Percentiles rank a stretch among this genome's conserved stretches.
Evolutionary conservation across 2,329 filamentous ascomycete genomes (phyloP).

Genomic region (Cladosporium sp.): DNA sequence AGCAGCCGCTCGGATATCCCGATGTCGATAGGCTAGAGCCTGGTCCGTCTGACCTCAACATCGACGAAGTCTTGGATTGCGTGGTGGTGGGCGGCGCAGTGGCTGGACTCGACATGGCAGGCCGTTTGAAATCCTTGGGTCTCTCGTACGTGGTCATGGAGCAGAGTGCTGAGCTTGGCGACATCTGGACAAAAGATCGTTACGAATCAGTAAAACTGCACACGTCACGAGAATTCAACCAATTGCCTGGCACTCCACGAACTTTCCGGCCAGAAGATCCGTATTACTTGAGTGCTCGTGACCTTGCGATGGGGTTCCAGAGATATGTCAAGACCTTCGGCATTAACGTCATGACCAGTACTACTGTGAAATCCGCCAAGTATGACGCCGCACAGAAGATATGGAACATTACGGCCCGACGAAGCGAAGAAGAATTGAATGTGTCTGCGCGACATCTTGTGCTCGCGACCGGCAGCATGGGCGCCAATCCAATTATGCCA

Average conservation of each 20-base stretch:
- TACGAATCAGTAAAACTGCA: conserved; percentile 42
- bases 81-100: conserved; percentile 40
- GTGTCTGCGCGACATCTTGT: conserved; percentile 26
- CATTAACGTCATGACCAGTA: conserved; percentile 38
- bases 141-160: conserved; percentile 42
- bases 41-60: neutral
- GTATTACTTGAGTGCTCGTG: conserved; percentile 5
- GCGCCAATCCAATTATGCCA: conserved; percentile 20
- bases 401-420: conserved; percentile 30
- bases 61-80: conserved; percentile 22
- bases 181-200: conserved; percentile 40
- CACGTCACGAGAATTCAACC: conserved; percentile 36
- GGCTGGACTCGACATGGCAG: conserved; percentile 39
- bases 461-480: conserved; percentile 29
- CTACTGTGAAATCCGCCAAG: conserved; percentile 32
- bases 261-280: conserved; percentile 13
- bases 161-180: conserved; percentile 37
- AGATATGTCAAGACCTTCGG: conserved; percentile 34
- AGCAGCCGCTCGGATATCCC: conserved; percentile 45
- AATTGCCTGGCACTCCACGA: conserved; percentile 25
- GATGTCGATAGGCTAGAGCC: conserved; percentile 46
- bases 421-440: neutral
- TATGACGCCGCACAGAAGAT: conserved; percentile 34
- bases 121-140: conserved; percentile 41
- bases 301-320: conserved; percentile 27